Evolutionary conservation across 257 asterid genomes (phyloP).

Genomic region (Solanum infundibuliforme): DNA sequence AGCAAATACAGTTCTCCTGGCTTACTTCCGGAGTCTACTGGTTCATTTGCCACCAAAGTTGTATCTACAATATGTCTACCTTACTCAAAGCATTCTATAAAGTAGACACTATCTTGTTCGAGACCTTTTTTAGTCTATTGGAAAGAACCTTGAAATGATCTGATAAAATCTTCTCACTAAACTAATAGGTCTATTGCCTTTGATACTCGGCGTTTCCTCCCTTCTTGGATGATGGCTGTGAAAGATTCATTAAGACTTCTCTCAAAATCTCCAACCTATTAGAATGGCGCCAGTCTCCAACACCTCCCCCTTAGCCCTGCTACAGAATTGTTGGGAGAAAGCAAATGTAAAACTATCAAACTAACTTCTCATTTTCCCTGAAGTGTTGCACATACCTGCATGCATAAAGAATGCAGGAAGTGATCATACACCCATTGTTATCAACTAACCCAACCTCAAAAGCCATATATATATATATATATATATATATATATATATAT

Average conservation of each 20-base stretch:
- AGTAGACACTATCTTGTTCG: background rate
- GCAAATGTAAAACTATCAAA: background rate
- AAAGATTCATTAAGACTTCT: background rate
- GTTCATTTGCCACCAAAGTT: background rate
- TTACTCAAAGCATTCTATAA: background rate
- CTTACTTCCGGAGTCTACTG: background rate
- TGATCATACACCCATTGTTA: background rate
- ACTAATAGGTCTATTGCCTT: background rate
- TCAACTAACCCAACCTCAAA: background rate
- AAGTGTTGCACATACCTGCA: constrained; percentile 4
- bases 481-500: background rate
- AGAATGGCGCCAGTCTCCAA: background rate
- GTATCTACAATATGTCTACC: background rate
- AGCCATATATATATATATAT: background rate
- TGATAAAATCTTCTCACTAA: background rate
- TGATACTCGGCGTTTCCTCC: background rate
- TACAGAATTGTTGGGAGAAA: background rate
- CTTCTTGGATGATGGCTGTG: background rate
- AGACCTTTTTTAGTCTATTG: background rate
- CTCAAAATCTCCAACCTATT: background rate
- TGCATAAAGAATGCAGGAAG: background rate
- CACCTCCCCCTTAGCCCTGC: background rate
- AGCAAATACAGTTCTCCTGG: background rate
- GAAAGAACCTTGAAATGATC: background rate
- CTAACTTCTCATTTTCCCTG: constrained; percentile 6